A percentile compares a stretch with the other conserved stretches of the same genome.
phyloP scores from a whole-genome alignment of 169 alveolate species.

The Toxoplasma gondii region DNA sequence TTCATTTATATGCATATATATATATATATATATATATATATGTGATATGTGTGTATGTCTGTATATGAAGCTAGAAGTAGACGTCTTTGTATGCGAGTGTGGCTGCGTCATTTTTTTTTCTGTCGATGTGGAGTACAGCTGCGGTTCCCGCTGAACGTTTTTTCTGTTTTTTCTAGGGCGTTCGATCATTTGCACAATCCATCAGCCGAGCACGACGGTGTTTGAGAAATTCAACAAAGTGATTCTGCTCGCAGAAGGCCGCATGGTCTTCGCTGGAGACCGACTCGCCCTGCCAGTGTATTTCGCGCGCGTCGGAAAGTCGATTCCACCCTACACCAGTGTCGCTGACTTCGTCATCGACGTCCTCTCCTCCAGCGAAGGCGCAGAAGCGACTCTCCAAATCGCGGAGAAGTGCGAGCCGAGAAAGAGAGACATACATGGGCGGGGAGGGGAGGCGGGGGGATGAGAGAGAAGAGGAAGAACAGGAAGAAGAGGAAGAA shows the following conservation, averaged over 20 bases:
- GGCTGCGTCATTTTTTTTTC: too few relatives aligned
- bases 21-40: too few relatives aligned
- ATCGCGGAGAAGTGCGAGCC: slow-evolving; percentile 42
- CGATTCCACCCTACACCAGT: slow-evolving; percentile 66
- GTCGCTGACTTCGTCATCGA: slow-evolving; percentile 68
- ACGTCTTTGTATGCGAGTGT: too few relatives aligned
- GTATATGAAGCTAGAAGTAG: too few relatives aligned
- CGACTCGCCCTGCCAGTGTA: slow-evolving; percentile 65
- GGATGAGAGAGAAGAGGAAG: not conserved
- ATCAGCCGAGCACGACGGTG: slow-evolving; percentile 71
- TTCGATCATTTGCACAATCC: slow-evolving; percentile 71
- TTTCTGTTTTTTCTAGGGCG: slow-evolving; percentile 56
- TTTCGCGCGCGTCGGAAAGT: slow-evolving; percentile 61
- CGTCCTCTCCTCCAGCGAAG: slow-evolving; percentile 43
- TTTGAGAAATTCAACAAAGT: slow-evolving; percentile 69
- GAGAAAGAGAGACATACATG: not conserved
- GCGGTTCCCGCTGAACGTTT: not conserved
- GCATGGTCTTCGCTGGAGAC: slow-evolving; percentile 70
- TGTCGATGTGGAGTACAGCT: too few relatives aligned
- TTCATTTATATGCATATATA: too few relatives aligned
- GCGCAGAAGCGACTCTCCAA: slow-evolving; percentile 31
- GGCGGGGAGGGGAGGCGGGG: not conserved
- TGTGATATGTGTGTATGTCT: too few relatives aligned
- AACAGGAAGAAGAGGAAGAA: not conserved
- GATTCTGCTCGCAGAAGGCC: slow-evolving; percentile 70